Base-by-base conservation (phyloP, 192 early-diverging fungal species). In the Umbelopsis vinacea region DNA sequence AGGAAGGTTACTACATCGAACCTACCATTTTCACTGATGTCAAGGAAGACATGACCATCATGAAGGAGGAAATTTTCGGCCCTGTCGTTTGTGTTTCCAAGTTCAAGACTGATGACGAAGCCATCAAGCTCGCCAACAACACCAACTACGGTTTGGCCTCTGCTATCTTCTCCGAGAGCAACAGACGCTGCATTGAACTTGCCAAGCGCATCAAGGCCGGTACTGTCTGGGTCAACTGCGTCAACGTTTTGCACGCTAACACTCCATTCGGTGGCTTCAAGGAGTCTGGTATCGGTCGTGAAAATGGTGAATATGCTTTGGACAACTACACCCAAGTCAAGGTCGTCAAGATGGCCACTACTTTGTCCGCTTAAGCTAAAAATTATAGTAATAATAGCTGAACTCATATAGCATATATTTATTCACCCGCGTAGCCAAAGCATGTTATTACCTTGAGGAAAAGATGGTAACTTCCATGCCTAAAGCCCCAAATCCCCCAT, bases 11-110 rank as follows among this genome's bases (percentile, higher is more conserved):
- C 83, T 96, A 85, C 76, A 86, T 96, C 57, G 80, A 88, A 47
- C 94, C 94, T 14, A 94, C 93, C 11, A 82, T 96, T 46, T 91
- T 94, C 76, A 85, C 88, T 5, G 84, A 89, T 71, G 85, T 85
- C 37, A 81, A 84, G 47, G 84, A 89, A 10, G 71, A 74, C 0
- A 81, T 87, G 79, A 76, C 71, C 24, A 79, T 92, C 23, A 82
- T 89, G 47, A 78, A 87, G 68, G 92, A 96, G 66, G 93, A 96
- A 79, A 92, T 94, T 50, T 96, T 96, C 82, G 93, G 93, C n/a
- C 94, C 93, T 8, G 95, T 96, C 7, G 87, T 92, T 9, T 86
- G 84, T 53, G 82, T 96, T 6, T 76, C 85, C 75, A 90, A 92
- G 47, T 96, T 96, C 70, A 82, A 85, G 23, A 85, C 84, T 12